Evolutionary conservation across 208 protist species (phyloP), one percentile per base, ranked within the genome.

Genomic region (Wallacemonas sp.): DNA sequence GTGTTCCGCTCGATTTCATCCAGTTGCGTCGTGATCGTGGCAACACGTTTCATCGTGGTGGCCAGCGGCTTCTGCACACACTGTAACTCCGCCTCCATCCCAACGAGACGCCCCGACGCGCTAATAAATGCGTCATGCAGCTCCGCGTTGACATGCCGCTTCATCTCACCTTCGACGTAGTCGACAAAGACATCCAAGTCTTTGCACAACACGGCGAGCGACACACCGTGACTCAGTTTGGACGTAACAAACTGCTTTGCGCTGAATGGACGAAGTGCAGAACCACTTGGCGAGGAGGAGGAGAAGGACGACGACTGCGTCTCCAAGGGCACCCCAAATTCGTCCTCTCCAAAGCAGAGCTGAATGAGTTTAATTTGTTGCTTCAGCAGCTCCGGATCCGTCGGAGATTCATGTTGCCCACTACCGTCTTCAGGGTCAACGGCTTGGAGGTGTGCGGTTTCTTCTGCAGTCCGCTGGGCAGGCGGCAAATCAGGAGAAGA

Each of bases 331-430:
- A 95, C 81, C 61, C 84, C 90, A 61, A 95, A 93, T 69, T 95
- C 90, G 36, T 91, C 80, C 61, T 95, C 86, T 36, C 74, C 76
- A 68, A 95, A 95, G 67, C 90, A 95, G 0, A 95, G 72, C 61
- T 95, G 82, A 47, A 93, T 84, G 33, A 95, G 81, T 31, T 90
- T 73, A 12, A 95, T 72, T 51, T 93, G 79, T 61, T 91, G 73
- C 58, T 79, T 47, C 4, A 77, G 62, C 24, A 79, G 27, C 54
- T 76, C 55, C 2, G 54, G 12, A 21, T 66, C 51, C 3, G 46
- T 21, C 22, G 46, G 46, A 17, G 36, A 41, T 6, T 41, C 36
- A n/a, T n/a, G 36, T 6, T 41, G 36, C 6, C 36, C 36, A 14
- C 36, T 17, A 17, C 36, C 14, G 36, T 41, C 36, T n/a, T n/a